Percentiles rank a stretch among this genome's conserved stretches.
phyloP scores from a whole-genome alignment of 768 basidiomycete species.

The Russula ochroleuca region DNA sequence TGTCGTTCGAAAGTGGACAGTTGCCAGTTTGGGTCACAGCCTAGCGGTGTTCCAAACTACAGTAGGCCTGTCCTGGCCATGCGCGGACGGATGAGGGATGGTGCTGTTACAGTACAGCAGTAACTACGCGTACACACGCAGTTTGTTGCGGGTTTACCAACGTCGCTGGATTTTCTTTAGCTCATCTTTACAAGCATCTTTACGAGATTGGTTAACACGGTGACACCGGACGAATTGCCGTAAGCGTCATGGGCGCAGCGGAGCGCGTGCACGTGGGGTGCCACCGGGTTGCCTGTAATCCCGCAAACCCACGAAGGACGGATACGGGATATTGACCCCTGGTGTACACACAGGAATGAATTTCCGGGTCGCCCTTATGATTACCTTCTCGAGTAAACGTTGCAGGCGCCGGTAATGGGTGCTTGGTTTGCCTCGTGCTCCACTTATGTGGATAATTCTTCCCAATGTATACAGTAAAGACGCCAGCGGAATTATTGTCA shows the following conservation, averaged over 20 bases:
- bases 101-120: too few species aligned
- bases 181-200: neutral
- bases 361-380: neutral
- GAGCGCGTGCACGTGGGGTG: conserved; percentile 8
- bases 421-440: conserved; percentile 9
- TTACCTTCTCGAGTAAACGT: neutral
- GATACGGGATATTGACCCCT: neutral
- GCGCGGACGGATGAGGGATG: too few species aligned
- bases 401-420: neutral
- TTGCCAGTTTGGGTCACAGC: too few species aligned
- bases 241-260: conserved; percentile 14
- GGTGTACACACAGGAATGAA: neutral
- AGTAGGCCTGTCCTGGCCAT: too few species aligned
- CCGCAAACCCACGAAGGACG: neutral
- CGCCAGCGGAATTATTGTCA: conserved; percentile 14
- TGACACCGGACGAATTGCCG: conserved; percentile 1
- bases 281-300: conserved; percentile 2
- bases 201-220: neutral
- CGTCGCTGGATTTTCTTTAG: neutral
- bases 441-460: conserved; percentile 11
- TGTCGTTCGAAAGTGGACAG: too few species aligned
- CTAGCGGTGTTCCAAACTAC: too few species aligned
- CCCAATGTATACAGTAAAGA: conserved; percentile 12
- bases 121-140: too few species aligned
- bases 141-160: neutral